phyloP scores from a whole-genome alignment of 2,329 filamentous ascomycete genomes.

The Penicillium sp. region DNA sequence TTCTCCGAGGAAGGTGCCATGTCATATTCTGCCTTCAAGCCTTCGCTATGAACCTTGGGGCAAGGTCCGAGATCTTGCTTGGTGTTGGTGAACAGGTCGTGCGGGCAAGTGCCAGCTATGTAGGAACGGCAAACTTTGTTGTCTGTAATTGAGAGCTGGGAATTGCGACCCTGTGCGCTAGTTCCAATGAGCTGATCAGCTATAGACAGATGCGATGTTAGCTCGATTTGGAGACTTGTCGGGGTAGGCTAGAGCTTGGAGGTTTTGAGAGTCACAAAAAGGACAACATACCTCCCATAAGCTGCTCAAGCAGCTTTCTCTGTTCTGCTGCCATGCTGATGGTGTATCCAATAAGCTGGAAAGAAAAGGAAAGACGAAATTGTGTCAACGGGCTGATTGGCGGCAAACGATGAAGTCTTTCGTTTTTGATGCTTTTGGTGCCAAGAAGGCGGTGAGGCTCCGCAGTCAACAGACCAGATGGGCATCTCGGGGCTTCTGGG shows the following conservation, averaged over 20 bases:
- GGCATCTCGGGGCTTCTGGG: background rate
- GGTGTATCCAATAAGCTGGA: constrained; percentile 4
- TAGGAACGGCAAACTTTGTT: constrained; percentile 93
- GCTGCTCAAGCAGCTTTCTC: constrained; percentile 96
- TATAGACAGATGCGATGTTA: constrained; percentile 29
- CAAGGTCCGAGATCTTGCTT: constrained; percentile 95
- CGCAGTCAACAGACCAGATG: constrained; percentile 22
- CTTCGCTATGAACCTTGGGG: constrained; percentile 82
- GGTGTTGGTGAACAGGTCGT: constrained; percentile 99
- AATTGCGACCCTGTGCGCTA: constrained; percentile 67
- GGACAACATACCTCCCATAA: constrained; percentile 55
- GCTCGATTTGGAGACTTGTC: constrained; percentile 14
- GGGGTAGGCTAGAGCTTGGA: constrained; percentile 9
- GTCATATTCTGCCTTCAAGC: constrained; percentile 85
- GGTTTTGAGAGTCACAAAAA: constrained; percentile 2
- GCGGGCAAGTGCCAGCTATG: constrained; percentile 87
- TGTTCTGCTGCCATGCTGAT: constrained; percentile 87
- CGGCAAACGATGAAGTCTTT: constrained; percentile 11
- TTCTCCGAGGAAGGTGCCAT: constrained; percentile 67
- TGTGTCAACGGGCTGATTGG: constrained; percentile 9
- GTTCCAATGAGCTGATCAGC: constrained; percentile 72
- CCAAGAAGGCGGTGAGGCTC: constrained; percentile 25
- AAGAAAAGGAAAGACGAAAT: constrained; percentile 5
- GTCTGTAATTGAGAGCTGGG: constrained; percentile 84
- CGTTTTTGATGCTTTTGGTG: constrained; percentile 20